phyloP scores from a whole-genome alignment of 2,329 filamentous ascomycete species.

The Fonsecaea erecta region DNA sequence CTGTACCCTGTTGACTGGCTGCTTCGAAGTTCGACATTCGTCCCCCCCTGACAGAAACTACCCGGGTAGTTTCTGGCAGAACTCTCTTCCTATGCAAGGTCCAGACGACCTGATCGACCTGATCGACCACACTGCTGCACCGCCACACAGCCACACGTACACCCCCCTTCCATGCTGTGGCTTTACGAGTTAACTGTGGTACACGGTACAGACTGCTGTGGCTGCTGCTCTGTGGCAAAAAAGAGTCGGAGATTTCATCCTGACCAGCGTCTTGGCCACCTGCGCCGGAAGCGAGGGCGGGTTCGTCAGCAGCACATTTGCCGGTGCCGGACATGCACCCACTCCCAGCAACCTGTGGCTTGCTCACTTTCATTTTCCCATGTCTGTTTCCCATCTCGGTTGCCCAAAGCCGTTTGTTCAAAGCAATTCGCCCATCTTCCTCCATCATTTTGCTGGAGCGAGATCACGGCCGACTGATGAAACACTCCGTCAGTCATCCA shows the following conservation, averaged over 20 bases:
- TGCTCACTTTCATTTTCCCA: constrained; percentile 8
- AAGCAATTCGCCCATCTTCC: constrained; percentile 1
- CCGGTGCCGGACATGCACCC: not conserved
- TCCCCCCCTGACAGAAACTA: constrained; percentile 4
- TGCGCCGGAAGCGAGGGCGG: not conserved
- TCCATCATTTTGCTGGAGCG: constrained; percentile 7
- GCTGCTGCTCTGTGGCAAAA: constrained; percentile 7
- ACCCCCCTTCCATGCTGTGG: not conserved
- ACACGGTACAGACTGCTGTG: too few species aligned
- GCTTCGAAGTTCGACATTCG: not conserved
- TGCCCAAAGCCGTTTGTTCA: constrained; percentile 4
- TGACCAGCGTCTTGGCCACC: not conserved
- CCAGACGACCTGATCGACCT: constrained; percentile 21
- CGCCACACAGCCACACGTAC: constrained; percentile 24
- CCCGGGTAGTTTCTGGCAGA: constrained; percentile 4
- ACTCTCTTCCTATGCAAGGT: constrained; percentile 1
- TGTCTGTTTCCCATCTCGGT: constrained; percentile 10
- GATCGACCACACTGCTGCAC: constrained; percentile 18
- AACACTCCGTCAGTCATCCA: constrained; percentile 12
- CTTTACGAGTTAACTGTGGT: not conserved
- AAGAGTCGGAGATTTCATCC: not conserved
- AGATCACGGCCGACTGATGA: constrained; percentile 7
- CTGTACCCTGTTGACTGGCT: constrained; percentile 10
- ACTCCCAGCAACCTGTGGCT: constrained; percentile 6
- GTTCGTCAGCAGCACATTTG: not conserved